A percentile compares a stretch with the other conserved stretches of the same genome.
Evolutionary conservation across 2,329 filamentous ascomycete genomes (phyloP).

Genomic region (Furcasterigmium furcatum): DNA sequence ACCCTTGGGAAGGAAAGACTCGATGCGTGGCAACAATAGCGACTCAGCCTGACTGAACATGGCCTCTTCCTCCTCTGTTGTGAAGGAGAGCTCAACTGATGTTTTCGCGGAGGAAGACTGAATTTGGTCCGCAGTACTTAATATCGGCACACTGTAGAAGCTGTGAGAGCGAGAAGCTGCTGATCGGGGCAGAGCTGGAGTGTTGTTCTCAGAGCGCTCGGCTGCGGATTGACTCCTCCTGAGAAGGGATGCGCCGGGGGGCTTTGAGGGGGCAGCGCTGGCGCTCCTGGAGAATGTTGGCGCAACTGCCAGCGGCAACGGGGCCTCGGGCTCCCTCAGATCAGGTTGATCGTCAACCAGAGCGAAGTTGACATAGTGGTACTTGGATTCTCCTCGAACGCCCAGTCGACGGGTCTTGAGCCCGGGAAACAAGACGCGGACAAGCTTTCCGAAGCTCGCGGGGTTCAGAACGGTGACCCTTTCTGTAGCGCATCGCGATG

Average conservation of each 20-base stretch:
- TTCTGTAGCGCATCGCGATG: slow-evolving; percentile 86
- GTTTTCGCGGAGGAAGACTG: slow-evolving; percentile 57
- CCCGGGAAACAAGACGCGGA: slow-evolving; percentile 92
- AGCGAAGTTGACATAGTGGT: slow-evolving; percentile 80
- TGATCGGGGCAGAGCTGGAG: not conserved
- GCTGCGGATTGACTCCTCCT: not conserved
- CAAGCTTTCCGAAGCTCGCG: slow-evolving; percentile 95
- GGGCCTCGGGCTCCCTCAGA: slow-evolving; percentile 38
- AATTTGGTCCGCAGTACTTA: slow-evolving; percentile 55
- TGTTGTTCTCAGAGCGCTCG: slow-evolving; percentile 8
- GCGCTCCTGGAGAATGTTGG: slow-evolving; percentile 34
- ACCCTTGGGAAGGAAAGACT: slow-evolving; percentile 72
- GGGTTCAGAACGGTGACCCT: slow-evolving; percentile 94
- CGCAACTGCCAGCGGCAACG: slow-evolving; percentile 35
- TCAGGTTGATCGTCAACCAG: slow-evolving; percentile 56
- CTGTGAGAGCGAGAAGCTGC: slow-evolving; percentile 38
- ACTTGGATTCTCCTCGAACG: slow-evolving; percentile 95
- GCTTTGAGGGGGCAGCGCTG: slow-evolving; percentile 34
- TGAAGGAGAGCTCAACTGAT: slow-evolving; percentile 57
- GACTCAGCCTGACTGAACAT: slow-evolving; percentile 62
- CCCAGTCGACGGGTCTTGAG: slow-evolving; percentile 90
- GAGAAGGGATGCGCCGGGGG: not conserved
- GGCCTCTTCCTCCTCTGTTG: slow-evolving; percentile 50
- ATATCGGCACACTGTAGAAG: slow-evolving; percentile 57
- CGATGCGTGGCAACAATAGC: slow-evolving; percentile 81